Evolutionary conservation across 768 basidiomycete genomes (phyloP).

Genomic region (Boletus rubroflammeus): DNA sequence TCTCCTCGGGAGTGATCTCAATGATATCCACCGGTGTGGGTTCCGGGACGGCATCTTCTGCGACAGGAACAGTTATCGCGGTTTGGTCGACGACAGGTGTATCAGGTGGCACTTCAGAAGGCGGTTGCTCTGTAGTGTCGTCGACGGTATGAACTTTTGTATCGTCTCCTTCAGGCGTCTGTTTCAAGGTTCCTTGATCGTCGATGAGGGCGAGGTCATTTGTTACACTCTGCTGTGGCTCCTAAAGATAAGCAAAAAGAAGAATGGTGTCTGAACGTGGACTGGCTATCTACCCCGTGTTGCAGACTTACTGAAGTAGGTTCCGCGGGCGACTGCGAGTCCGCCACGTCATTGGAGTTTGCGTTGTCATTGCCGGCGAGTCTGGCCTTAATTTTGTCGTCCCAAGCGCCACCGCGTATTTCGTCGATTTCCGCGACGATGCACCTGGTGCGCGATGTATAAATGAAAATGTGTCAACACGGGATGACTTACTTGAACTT

Average conservation of each 20-base stretch:
- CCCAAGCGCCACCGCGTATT: conserved; percentile 66
- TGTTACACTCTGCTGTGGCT: conserved; percentile 6
- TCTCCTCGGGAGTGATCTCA: conserved; percentile 11
- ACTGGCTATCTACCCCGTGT: neutral
- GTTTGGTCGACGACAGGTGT: conserved; percentile 6
- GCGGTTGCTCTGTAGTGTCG: conserved; percentile 1
- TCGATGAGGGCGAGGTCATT: conserved; percentile 3
- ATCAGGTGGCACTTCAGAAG: neutral
- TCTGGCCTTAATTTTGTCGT: conserved; percentile 44
- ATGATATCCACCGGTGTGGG: conserved; percentile 2
- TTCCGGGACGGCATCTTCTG: conserved; percentile 8
- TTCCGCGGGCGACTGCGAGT: neutral
- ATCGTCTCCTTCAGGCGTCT: conserved; percentile 5
- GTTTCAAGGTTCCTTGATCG: neutral
- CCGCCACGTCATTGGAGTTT: conserved; percentile 4
- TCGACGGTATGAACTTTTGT: neutral
- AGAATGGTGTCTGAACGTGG: neutral
- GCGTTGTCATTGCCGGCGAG: conserved; percentile 16
- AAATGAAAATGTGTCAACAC: neutral
- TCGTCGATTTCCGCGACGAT: conserved; percentile 74
- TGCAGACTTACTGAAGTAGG: conserved; percentile 8
- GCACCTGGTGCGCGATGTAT: conserved; percentile 37
- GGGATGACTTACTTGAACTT: conserved; percentile 62
- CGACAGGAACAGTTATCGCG: neutral
- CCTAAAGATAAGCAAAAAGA: neutral